Evolutionary conservation across 1,139 yeast genomes (phyloP), one percentile per base, ranked within the genome.

Genomic region (Meyerozyma sp.): DNA sequence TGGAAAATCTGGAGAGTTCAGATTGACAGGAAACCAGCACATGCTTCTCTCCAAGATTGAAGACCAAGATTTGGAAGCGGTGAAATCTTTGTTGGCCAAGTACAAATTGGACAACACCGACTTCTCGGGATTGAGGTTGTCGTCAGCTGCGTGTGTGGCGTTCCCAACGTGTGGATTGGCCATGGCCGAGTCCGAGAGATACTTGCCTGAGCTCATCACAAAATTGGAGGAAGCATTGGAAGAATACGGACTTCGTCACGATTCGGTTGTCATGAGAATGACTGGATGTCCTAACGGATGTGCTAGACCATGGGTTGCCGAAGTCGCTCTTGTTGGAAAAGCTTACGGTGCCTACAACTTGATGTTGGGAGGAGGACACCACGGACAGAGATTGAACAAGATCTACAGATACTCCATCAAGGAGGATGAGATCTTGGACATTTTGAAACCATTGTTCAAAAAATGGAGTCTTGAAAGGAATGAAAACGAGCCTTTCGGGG

Each of bases 281-380:
- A 90, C 98, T 37, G 98, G 98, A 49, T 93, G 98, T 77, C 97
- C 98, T 46, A 93, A 93, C 64, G 98, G 98, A 53, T 93, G 98
- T 75, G 93, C 98, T 25, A 82, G 98, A 65, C 98, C 98, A 20
- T 93, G 97, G 97, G 71, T 93, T 44, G 98, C 97, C 3, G 98
- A 93, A 66, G 81, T 93, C 46, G 98, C 98, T 0, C 75, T 89
- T 48, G 95, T 93, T 44, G 98, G 98, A 66, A 93, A 93, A 65
- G 97, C 98, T 0, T 80, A 75, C 49, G 96, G 95, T 43, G 91
- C 95, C 10, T 93, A 93, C 69, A 93, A 93, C 66, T 76, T 93
- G 67, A 77, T 90, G 89, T 77, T 93, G 55, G 98, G 98, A 56
- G 98, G 98, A 61, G 96, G 97, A 36, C 93, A 85, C 66, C 87